Percentiles rank a stretch among this genome's conserved stretches.
phyloP scores from a whole-genome alignment of 2,329 filamentous ascomycete genomes.

The Bertia moriformis region DNA sequence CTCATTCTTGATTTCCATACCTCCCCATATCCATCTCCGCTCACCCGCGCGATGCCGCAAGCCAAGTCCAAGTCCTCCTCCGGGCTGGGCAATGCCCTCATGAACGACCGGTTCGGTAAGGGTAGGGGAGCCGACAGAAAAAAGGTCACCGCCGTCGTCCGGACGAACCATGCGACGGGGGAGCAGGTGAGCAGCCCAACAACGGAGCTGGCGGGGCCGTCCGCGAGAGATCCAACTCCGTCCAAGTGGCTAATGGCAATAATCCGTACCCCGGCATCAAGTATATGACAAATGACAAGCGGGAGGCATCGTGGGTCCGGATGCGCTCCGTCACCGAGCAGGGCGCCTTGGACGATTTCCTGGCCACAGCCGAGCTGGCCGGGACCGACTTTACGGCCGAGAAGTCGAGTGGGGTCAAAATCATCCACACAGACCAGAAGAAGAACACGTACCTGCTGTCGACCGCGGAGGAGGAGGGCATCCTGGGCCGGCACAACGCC shows the following conservation, averaged over 20 bases:
- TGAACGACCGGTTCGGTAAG: constrained; percentile 97
- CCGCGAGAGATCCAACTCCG: too few relatives aligned
- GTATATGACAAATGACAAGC: constrained; percentile 79
- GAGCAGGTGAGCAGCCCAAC: neutral
- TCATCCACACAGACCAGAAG: constrained; percentile 92
- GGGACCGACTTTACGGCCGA: constrained; percentile 97
- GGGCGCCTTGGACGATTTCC: constrained; percentile 87
- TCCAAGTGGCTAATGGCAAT: neutral
- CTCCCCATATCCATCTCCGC: too few relatives aligned
- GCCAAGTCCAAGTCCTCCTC: constrained; percentile 92
- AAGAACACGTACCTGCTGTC: constrained; percentile 89
- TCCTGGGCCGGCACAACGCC: constrained; percentile 67
- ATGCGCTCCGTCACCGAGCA: constrained; percentile 99
- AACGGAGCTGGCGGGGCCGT: neutral
- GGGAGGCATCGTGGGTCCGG: constrained; percentile 94
- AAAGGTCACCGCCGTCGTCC: constrained; percentile 25
- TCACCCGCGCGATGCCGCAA: constrained; percentile 2
- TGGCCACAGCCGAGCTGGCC: constrained; percentile 86
- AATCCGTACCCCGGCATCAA: too few relatives aligned
- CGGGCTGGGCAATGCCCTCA: constrained; percentile 89
- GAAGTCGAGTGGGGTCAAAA: constrained; percentile 98
- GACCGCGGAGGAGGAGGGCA: constrained; percentile 64
- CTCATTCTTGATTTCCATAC: too few relatives aligned
- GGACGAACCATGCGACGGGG: neutral
- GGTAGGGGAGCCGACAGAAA: constrained; percentile 71